A percentile compares a stretch with the other conserved stretches of the same genome.
phyloP scores from a whole-genome alignment of 202 grass and related monocot genomes.

The Cymbopogon flexuosus region DNA sequence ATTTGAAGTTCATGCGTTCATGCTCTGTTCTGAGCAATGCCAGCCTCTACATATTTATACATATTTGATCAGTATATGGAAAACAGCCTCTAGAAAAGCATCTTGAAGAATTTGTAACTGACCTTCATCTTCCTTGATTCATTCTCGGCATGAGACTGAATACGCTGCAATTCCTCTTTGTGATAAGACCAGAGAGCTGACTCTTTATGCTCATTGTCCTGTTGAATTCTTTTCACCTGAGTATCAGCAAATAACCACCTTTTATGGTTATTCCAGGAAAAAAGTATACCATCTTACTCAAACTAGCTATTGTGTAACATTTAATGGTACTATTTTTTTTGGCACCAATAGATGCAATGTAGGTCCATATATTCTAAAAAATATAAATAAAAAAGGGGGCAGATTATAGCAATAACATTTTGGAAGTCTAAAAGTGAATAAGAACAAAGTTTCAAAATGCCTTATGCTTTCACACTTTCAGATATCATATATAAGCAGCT shows the following conservation, averaged over 20 bases:
- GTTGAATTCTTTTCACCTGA: conserved; percentile 66
- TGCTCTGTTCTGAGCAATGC: conserved; percentile 65
- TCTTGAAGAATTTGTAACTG: conserved; percentile 20
- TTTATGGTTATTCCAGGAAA: conserved; percentile 10
- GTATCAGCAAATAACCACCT: conserved; percentile 28
- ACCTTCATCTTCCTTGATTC: conserved; percentile 59
- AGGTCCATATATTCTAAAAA: no score
- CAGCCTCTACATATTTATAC: no score
- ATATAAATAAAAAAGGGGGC: no score
- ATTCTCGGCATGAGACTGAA: conserved; percentile 58
- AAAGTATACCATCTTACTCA: neutral
- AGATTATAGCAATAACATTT: neutral
- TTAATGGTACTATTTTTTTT: no score
- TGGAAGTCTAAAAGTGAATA: neutral
- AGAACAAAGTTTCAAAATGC: neutral
- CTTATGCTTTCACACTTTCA: neutral
- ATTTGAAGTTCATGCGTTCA: conserved; percentile 74
- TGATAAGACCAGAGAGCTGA: conserved; percentile 55
- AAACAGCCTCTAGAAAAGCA: neutral
- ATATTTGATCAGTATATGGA: conserved; percentile 22
- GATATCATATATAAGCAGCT: conserved; percentile 1
- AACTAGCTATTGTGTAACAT: conserved; percentile 4
- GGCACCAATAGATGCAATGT: no score
- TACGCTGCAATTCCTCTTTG: conserved; percentile 64
- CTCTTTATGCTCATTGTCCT: conserved; percentile 72